These are phyloP conservation scores for Zygnema cylindricum DNA, from an alignment of 139 green algal species.

Conservation along the genomic window DNA sequence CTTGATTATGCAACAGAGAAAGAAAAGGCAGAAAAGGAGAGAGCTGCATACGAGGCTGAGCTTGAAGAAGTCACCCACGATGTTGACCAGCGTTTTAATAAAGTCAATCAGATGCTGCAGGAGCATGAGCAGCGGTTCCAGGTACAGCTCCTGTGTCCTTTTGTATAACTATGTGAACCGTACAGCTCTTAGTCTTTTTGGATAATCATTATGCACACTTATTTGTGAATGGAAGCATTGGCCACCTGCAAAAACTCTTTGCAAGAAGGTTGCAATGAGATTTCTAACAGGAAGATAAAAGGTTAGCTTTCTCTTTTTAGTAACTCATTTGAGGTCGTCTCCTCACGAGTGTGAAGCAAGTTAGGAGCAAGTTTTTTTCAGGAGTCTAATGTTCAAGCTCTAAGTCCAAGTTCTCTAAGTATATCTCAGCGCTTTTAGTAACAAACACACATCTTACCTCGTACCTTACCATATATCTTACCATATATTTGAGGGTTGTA, in stretches of 20 bases:
- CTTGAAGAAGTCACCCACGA: background rate
- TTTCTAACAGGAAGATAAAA: background rate
- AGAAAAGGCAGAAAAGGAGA: background rate
- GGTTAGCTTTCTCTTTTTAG: background rate
- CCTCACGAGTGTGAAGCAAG: no score
- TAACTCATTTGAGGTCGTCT: no score
- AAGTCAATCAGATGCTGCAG: background rate
- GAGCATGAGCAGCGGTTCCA: background rate
- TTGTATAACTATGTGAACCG: background rate
- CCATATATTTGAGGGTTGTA: no score
- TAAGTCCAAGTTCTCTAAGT: no score
- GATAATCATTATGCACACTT: background rate
- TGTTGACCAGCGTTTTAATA: background rate
- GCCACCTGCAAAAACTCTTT: background rate
- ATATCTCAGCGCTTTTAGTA: background rate
- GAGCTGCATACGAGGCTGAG: background rate
- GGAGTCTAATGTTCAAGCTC: no score
- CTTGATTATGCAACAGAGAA: background rate
- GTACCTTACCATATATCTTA: background rate
- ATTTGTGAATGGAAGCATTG: background rate
- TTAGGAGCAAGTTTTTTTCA: no score
- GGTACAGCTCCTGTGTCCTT: background rate
- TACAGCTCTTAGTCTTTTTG: no score
- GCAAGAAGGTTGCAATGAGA: background rate
- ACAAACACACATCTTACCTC: background rate